Base-by-base conservation (phyloP, 768 basidiomycete genomes). In the Tylopilus subfusipes region DNA sequence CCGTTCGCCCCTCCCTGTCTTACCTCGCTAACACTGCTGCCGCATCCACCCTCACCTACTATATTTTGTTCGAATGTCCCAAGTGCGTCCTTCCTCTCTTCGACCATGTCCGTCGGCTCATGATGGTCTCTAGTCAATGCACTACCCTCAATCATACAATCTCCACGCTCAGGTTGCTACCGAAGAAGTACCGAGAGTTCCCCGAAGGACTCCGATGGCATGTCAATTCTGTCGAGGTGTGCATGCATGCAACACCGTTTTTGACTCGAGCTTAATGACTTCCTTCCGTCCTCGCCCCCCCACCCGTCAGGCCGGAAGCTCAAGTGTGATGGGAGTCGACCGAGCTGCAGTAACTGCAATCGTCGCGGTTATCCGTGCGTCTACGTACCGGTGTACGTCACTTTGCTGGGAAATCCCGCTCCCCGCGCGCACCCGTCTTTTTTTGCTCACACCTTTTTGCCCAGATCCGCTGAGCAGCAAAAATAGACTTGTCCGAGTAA, bases 151-250 rank as follows among this genome's bases (percentile, higher is more conserved):
- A 19, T 9, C 27, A 29, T 61, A 63, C 54, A 42, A 53, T 21
- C 7, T 53, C 42, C 54, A 64, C 8, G 0, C 50, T 16, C 21
- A 44, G 27, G 2, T 2, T 38, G 53, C 30, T 42, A 22, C 55
- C 51, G 67, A 69, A n/a, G 68, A 69, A 0, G 13, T 19, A 1
- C 69, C 58, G 29, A 57, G 69, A 58, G 63, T 67, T 12, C 75
- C 77, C 7, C 71, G 76, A 55, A 61, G 85, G 50, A 85, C 81
- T 0, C 78, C 82, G 1, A 86, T 89, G 84, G 87, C 87, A 8
- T 89, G 87, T 63, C 78, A 79, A 51, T 89, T 88, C 63, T 89
- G 87, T 66, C 75, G 87, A 68, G 83, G 86, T 84, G 52, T 54
- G 57, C 22, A 21, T 31, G 11, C 40, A 45, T 34, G 39, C 24